Percentiles rank a stretch among this genome's conserved stretches.
Evolutionary conservation across 208 protist species (phyloP).

Genomic region (Angomonas deanei): DNA sequence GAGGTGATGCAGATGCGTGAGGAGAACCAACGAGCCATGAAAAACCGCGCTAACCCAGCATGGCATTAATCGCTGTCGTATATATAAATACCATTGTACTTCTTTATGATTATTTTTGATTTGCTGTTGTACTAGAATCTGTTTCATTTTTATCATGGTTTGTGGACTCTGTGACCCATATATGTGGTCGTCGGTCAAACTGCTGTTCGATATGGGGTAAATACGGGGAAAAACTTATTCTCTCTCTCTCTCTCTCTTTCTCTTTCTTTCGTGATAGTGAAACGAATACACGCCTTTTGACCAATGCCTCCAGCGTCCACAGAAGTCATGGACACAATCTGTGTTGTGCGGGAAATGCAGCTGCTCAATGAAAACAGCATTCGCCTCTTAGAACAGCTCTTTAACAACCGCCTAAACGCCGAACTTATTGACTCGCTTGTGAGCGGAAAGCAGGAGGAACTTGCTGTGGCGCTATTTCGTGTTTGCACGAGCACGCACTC

Average conservation of each 20-base stretch:
- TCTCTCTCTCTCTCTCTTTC: slow-evolving; percentile 11
- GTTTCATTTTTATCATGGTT: slow-evolving; percentile 12
- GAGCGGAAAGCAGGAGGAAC: slow-evolving; percentile 34
- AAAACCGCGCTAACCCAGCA: slow-evolving; percentile 23
- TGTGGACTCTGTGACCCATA: not conserved
- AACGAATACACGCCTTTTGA: not conserved
- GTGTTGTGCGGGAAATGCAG: slow-evolving; percentile 54
- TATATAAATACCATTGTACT: not conserved
- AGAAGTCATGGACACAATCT: slow-evolving; percentile 61
- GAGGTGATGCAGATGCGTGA: slow-evolving; percentile 50
- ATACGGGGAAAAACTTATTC: slow-evolving; percentile 9
- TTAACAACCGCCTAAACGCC: slow-evolving; percentile 48
- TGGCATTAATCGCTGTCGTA: slow-evolving; percentile 18
- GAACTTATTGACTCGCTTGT: slow-evolving; percentile 54
- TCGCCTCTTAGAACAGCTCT: slow-evolving; percentile 71
- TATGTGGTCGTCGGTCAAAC: too few relatives aligned
- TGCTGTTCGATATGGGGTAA: too few relatives aligned
- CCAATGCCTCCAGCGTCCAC: slow-evolving; percentile 57
- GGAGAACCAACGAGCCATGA: slow-evolving; percentile 54
- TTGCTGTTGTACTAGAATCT: slow-evolving; percentile 10
- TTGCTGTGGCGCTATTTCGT: slow-evolving; percentile 59
- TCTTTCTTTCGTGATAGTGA: not conserved
- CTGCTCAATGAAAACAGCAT: slow-evolving; percentile 55
- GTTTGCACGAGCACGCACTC: slow-evolving; percentile 38
- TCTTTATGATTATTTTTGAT: slow-evolving; percentile 13